These are phyloP conservation scores for Cephalotrichum gorgonifer DNA, from an alignment of 2,329 filamentous ascomycete species.

Conservation along the genomic window DNA sequence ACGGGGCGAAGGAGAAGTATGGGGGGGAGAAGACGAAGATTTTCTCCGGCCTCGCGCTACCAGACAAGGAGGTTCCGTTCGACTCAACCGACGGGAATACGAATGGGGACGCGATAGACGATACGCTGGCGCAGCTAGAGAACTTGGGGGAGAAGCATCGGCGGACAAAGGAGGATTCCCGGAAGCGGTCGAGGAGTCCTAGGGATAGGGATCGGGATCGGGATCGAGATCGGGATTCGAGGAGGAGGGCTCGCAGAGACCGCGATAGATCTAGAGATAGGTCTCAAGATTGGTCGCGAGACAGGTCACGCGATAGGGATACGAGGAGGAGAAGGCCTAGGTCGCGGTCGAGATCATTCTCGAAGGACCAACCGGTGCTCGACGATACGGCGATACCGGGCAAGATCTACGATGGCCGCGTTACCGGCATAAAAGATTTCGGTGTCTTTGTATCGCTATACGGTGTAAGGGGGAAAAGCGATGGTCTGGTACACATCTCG, in stretches of 20 bases:
- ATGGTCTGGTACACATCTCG: slow-evolving; percentile 89
- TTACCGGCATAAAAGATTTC: slow-evolving; percentile 91
- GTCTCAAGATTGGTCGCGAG: slow-evolving; percentile 20
- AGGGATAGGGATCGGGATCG: slow-evolving; percentile 30
- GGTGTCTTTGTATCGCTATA: slow-evolving; percentile 90
- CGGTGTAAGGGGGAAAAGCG: slow-evolving; percentile 77
- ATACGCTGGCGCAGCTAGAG: slow-evolving; percentile 88
- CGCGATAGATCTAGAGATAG: slow-evolving; percentile 29
- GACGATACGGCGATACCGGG: slow-evolving; percentile 72
- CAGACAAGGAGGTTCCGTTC: slow-evolving; percentile 53
- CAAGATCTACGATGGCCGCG: slow-evolving; percentile 84
- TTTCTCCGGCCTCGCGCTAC: slow-evolving; percentile 84
- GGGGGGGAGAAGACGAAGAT: slow-evolving; percentile 64
- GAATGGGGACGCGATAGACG: slow-evolving; percentile 67
- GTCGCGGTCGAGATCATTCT: slow-evolving; percentile 18
- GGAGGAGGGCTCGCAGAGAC: slow-evolving; percentile 38
- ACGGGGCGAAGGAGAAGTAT: slow-evolving; percentile 2
- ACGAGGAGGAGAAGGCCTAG: slow-evolving; percentile 18
- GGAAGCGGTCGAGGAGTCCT: slow-evolving; percentile 44
- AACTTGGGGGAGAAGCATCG: slow-evolving; percentile 41
- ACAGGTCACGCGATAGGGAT: slow-evolving; percentile 17
- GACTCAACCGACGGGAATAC: slow-evolving; percentile 13
- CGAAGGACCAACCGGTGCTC: slow-evolving; percentile 38
- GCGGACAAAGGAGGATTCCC: slow-evolving; percentile 43
- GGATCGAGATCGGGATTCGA: slow-evolving; percentile 38